Evolutionary conservation across 352 stramenopile genomes (phyloP), one percentile per base, ranked within the genome.

Genomic region (Phytopythium helicoides): DNA sequence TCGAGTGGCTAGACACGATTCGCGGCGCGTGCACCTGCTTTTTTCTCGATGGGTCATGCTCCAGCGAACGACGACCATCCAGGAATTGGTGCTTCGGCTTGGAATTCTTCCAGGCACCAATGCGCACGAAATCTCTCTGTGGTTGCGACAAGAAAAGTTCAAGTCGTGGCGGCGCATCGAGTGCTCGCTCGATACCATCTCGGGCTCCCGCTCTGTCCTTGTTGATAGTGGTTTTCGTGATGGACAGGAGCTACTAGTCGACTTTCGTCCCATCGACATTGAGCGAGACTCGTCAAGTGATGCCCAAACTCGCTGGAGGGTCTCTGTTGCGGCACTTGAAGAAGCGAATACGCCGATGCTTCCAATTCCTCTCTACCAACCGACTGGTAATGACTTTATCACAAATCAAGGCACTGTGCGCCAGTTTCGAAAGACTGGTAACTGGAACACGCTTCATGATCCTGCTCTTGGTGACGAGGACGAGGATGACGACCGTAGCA

Each of bases 351-450:
- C 37, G 31, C 15, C 26, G 9, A 60, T 50, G 22, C 75, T 89
- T 21, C 56, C 54, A 11, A 58, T 91, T 8, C 33, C 71, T 2
- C 64, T 82, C 33, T 77, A 86, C 21, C 73, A 79, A 35, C 62
- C 77, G 3, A 60, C 77, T 1, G 81, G 81, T 4, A 91, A 91
- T 51, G 81, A 91, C 15, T 91, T 87, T 49, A 58, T 81, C 6
- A 66, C 59, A 15, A 60, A 40, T 3, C 56, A 71, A 21, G 38
- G 51, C 54, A 51, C 73, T 12, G 54, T 86, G 56, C 50, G 60
- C 2, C 72, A 72, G 31, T 80, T 80, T 38, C 45, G 60, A 10
- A 45, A 38, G 14, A 77, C 54, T 28, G 66, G 68, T 5, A 62
- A 73, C 10, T 78, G 64, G 45, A 73, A 76, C 15, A 36, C 59